Conservation (phyloP, 371 early-diverging fungal genomes). For the Mortierella sp. region DNA sequence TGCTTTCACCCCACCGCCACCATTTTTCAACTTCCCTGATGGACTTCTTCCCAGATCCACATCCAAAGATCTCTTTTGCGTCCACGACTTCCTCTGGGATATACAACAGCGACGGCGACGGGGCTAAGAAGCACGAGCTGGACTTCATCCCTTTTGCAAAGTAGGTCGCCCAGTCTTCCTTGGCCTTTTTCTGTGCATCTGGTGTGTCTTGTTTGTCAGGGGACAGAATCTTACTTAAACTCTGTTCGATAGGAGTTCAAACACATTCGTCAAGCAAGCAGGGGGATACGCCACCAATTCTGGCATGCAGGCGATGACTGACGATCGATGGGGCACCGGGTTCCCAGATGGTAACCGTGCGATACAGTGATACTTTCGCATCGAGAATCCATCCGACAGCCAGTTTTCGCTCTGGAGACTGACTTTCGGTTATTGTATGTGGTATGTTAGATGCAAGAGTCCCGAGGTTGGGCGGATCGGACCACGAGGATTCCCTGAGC, state of each 20-base stretch:
- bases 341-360: slow-evolving; percentile 11
- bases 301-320: background rate
- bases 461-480: slow-evolving; percentile 13
- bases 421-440: background rate
- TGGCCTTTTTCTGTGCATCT: background rate
- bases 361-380: too few relatives aligned
- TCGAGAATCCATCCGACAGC: too few relatives aligned
- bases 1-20: background rate
- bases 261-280: slow-evolving; percentile 23
- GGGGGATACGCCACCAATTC: background rate
- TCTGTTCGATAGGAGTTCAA: slow-evolving; percentile 10
- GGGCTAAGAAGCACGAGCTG: background rate
- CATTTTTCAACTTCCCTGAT: background rate
- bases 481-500: background rate
- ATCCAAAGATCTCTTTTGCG: background rate
- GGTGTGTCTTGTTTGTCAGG: too few relatives aligned
- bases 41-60: background rate
- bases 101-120: background rate
- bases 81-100: background rate
- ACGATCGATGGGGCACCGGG: background rate
- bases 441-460: slow-evolving; percentile 21
- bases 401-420: background rate
- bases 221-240: background rate
- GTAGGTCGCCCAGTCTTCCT: background rate
- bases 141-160: slow-evolving; percentile 41